These are phyloP conservation scores for Prosopis cineraria DNA, from an alignment of 306 rosid species.

Conservation along the genomic window DNA sequence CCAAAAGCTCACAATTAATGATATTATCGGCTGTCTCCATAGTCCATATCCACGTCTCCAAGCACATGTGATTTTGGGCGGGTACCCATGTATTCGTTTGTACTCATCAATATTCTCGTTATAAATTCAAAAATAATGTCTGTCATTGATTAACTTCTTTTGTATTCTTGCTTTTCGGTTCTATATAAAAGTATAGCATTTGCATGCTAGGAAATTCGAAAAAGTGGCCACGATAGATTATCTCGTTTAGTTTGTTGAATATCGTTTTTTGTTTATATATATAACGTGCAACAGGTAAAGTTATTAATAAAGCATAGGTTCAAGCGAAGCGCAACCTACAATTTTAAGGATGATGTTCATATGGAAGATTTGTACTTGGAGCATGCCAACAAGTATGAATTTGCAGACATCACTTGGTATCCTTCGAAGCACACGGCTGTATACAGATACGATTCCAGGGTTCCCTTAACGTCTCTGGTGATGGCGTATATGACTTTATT, in stretches of 20 bases:
- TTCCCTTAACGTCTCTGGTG: slow-evolving; percentile 51
- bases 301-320: slow-evolving; percentile 62
- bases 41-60: neutral
- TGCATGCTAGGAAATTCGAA: neutral
- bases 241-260: neutral
- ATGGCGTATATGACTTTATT: slow-evolving; percentile 60
- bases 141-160: neutral
- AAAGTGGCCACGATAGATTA: neutral
- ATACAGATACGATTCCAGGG: slow-evolving; percentile 70
- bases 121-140: neutral
- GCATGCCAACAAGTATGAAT: slow-evolving; percentile 65
- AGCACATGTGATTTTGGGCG: neutral
- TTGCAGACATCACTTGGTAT: slow-evolving; percentile 81
- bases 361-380: slow-evolving; percentile 53
- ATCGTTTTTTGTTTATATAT: neutral
- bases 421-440: slow-evolving; percentile 63
- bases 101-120: neutral
- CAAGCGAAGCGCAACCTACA: slow-evolving; percentile 66
- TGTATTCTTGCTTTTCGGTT: neutral
- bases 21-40: neutral
- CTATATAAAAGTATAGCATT: neutral
- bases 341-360: slow-evolving; percentile 46
- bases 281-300: slow-evolving; percentile 48
- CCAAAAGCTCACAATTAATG: neutral
- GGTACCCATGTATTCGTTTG: neutral